Base-by-base conservation (phyloP, 2,329 filamentous ascomycete genomes). In the Penicillium fuscoglaucum region DNA sequence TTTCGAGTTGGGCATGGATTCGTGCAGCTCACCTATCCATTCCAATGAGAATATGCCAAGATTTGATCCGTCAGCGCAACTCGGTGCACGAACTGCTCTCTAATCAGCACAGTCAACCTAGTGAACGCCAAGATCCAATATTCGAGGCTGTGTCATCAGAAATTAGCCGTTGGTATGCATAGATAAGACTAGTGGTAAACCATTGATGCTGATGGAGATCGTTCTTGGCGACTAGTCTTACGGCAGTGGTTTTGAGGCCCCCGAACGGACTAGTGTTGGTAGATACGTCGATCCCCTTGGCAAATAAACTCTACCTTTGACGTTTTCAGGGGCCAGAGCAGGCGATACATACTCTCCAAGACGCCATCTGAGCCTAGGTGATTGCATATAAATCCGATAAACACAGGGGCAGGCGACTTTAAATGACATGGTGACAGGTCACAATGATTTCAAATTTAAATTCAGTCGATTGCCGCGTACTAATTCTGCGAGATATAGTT, bases 221-320 rank as follows among this genome's bases (percentile, higher is more conserved):
- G 37, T 52, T 53, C 52, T 58, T 51, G 59, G 59, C 58, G 50
- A 61, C 53, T 54, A 52, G 45, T 58, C 58, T 49, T 43, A 44
- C 55, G 39, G 26, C 21, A 40, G 60, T 40, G 40, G 39, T 48
- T 59, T 55, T 29, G 43, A 29, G n/a, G 6, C 50, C 50, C 43
- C 55, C 50, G 58, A 58, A 57, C 19, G 43, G 56, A 57, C 46
- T 59, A 53, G 61, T 52, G 31, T 50, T 45, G 28, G 58, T 57
- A 26, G 50, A 53, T 49, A 19, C 45, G 59, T 57, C 61, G 61
- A 66, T 66, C 61, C 61, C 15, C 62, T 66, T 64, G 62, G 62
- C 63, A 44, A 60, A 55, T 50, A 57, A 62, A 54, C 15, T 53
- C 48, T 43, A 53, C 40, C 48, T 59, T 43, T 24, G n/a, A 41